Evolutionary conservation across 2,329 filamentous ascomycete genomes (phyloP).

Genomic region (Aureobasidium sp.): DNA sequence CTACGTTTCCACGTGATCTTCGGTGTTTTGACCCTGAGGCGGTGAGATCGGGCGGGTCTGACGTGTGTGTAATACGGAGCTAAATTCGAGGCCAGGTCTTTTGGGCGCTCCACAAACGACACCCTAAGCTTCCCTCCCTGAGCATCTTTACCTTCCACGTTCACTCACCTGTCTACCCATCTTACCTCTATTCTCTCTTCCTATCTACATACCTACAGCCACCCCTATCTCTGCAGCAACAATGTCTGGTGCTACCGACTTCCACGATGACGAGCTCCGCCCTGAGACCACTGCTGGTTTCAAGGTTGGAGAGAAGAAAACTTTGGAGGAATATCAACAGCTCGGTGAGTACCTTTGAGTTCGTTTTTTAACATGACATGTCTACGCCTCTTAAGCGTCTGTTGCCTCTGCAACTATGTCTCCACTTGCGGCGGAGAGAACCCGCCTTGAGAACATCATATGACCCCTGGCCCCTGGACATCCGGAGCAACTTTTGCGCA

Average conservation of each 20-base stretch:
- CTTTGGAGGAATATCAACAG: slow-evolving; percentile 85
- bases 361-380: background rate
- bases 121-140: slow-evolving; percentile 5
- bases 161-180: background rate
- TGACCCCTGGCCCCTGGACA: background rate
- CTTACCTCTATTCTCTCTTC: background rate
- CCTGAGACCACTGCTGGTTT: slow-evolving; percentile 89
- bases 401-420: background rate
- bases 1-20: background rate
- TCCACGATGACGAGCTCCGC: slow-evolving; percentile 66
- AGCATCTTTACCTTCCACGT: background rate
- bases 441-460: background rate
- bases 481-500: background rate
- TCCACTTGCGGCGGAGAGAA: background rate
- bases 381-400: background rate
- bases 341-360: slow-evolving; percentile 45
- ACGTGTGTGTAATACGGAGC: background rate
- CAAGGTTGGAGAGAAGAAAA: slow-evolving; percentile 99
- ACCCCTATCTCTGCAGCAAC: slow-evolving; percentile 12
- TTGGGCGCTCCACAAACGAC: slow-evolving; percentile 5
- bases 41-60: background rate
- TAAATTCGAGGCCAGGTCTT: slow-evolving; percentile 7
- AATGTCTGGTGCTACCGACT: slow-evolving; percentile 25
- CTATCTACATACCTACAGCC: background rate
- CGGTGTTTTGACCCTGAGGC: slow-evolving; percentile 4